A percentile compares a stretch with the other conserved stretches of the same genome.
These are phyloP conservation scores for Rubroboletus satanas DNA, from an alignment of 768 basidiomycete genomes.

Conservation along the genomic window DNA sequence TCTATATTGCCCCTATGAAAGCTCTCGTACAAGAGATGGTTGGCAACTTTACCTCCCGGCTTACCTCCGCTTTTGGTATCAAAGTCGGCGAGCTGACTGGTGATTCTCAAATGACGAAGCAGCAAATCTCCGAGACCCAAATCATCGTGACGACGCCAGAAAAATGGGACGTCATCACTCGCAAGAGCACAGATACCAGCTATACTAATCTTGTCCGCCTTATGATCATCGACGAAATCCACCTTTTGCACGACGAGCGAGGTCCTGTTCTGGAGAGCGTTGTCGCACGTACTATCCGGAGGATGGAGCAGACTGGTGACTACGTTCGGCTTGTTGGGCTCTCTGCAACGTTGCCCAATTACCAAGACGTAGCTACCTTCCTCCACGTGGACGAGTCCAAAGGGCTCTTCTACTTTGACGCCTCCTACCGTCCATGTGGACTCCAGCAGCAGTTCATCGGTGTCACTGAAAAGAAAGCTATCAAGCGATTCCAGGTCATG, in stretches of 20 bases:
- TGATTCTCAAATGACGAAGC: conserved; percentile 96
- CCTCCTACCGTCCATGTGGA: conserved; percentile 88
- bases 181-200: conserved; percentile 94
- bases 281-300: conserved; percentile 81
- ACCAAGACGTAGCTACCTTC: conserved; percentile 96
- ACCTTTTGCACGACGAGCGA: conserved; percentile 94
- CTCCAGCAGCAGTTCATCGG: conserved; percentile 97
- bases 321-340: conserved; percentile 93
- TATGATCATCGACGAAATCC: conserved; percentile 98
- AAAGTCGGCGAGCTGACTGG: conserved; percentile 95
- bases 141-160: conserved; percentile 99
- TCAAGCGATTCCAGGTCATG: conserved; percentile 96
- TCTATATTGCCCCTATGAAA: conserved; percentile 99
- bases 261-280: conserved; percentile 94
- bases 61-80: conserved; percentile 60
- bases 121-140: conserved; percentile 94
- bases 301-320: conserved; percentile 92
- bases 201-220: conserved; percentile 96
- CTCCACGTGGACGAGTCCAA: conserved; percentile 89
- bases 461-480: conserved; percentile 98
- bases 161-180: conserved; percentile 99
- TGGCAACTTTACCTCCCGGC: conserved; percentile 82
- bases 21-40: conserved; percentile 99
- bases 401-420: conserved; percentile 96
- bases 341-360: conserved; percentile 97